Evolutionary conservation across 2,329 filamentous ascomycete species (phyloP).

Genomic region (Helotiales sp.): DNA sequence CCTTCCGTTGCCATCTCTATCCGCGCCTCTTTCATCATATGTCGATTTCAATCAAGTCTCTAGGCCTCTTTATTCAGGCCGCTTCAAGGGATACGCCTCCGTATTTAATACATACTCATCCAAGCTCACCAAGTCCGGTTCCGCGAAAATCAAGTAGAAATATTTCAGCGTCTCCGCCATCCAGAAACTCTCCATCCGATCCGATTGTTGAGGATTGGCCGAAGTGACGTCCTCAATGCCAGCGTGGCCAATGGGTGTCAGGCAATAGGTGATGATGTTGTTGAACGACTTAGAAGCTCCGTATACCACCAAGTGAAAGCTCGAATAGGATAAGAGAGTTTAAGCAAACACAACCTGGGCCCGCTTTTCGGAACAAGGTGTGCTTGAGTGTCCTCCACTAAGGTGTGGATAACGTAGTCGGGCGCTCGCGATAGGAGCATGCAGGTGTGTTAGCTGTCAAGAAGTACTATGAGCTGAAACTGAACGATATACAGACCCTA

Average conservation of each 20-base stretch:
- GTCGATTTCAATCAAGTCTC: no score
- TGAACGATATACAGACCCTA: no score
- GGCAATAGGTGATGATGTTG: constrained; percentile 42
- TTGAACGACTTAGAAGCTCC: constrained; percentile 50
- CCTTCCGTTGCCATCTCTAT: background rate
- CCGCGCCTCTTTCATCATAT: no score
- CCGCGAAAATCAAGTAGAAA: constrained; percentile 50
- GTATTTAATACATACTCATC: constrained; percentile 56
- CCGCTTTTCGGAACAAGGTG: no score
- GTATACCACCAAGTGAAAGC: no score
- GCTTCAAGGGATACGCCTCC: constrained; percentile 28
- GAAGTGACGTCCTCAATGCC: constrained; percentile 41
- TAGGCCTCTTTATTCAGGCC: background rate
- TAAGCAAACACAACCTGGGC: no score
- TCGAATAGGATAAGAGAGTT: no score
- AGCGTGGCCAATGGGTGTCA: constrained; percentile 44
- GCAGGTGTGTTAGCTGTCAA: no score
- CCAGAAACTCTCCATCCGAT: constrained; percentile 60
- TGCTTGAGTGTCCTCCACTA: no score
- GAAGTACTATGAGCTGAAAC: no score
- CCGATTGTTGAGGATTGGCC: constrained; percentile 35
- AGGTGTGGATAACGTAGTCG: no score
- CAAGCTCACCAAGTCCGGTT: constrained; percentile 54
- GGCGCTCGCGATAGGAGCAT: no score
- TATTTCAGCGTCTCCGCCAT: constrained; percentile 68